A percentile compares a stretch with the other conserved stretches of the same genome.
These are phyloP conservation scores for Alternaria burnsii DNA, from an alignment of 2,329 filamentous ascomycete genomes.

Conservation along the genomic window DNA sequence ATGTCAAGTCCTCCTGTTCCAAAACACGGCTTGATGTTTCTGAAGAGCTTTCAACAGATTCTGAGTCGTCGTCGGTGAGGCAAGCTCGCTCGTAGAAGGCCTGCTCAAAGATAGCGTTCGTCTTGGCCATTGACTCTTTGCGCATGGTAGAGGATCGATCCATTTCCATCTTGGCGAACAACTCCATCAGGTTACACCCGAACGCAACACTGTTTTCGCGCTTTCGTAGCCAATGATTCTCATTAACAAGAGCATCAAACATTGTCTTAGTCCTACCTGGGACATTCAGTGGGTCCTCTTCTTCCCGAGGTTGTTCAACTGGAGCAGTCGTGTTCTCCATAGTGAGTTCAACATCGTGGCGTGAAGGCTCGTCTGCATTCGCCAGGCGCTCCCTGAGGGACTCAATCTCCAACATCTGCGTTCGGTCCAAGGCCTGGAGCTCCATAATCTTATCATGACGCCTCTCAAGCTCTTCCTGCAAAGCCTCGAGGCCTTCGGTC, in stretches of 20 bases:
- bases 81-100: constrained; percentile 9
- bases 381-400: constrained; percentile 24
- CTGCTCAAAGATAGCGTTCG: background rate
- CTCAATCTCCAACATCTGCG: constrained; percentile 30
- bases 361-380: constrained; percentile 16
- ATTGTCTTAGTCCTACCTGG: constrained; percentile 28
- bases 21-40: background rate
- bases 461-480: constrained; percentile 30
- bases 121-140: constrained; percentile 3
- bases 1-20: constrained; percentile 1
- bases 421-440: constrained; percentile 27
- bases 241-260: constrained; percentile 35
- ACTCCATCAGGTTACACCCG: constrained; percentile 20
- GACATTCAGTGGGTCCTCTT: constrained; percentile 14
- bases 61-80: constrained; percentile 16
- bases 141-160: background rate
- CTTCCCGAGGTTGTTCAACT: constrained; percentile 22
- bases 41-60: constrained; percentile 3
- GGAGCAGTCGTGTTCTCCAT: constrained; percentile 11
- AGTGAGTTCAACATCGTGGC: constrained; percentile 2
- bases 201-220: constrained; percentile 33
- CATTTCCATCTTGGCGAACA: constrained; percentile 20
- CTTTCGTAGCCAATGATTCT: constrained; percentile 43
- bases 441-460: constrained; percentile 33
- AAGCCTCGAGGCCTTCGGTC: constrained; percentile 30